Percentiles rank a stretch among this genome's conserved stretches.
Conservation (phyloP, 768 basidiomycete species). For the Termitomyces sp. region DNA sequence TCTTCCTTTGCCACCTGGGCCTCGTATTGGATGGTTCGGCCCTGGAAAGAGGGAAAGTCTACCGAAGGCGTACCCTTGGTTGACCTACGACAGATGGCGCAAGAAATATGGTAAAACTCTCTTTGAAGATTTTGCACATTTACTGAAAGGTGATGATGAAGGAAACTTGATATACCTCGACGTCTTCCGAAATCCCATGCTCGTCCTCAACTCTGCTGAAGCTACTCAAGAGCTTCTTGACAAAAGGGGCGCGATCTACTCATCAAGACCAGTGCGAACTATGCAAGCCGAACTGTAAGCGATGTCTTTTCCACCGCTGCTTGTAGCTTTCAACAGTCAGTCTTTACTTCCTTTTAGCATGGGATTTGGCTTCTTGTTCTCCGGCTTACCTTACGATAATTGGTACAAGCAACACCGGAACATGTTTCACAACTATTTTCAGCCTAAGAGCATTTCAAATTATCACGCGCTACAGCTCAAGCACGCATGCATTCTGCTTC, state of each 20-base stretch:
- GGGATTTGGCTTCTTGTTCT: conserved; percentile 20
- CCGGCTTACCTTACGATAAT: conserved; percentile 22
- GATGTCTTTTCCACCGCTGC: background rate
- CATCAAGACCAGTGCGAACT: conserved; percentile 22
- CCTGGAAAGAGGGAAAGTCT: conserved; percentile 6
- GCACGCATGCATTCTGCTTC: conserved; percentile 24
- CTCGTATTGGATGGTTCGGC: conserved; percentile 6
- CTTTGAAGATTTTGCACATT: too few relatives aligned
- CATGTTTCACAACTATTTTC: conserved; percentile 26
- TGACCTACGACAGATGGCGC: conserved; percentile 8
- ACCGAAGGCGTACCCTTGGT: conserved; percentile 11
- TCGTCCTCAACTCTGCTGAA: conserved; percentile 32
- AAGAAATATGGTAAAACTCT: conserved; percentile 5
- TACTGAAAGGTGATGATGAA: background rate
- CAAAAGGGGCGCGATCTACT: conserved; percentile 44
- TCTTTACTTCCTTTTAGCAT: conserved; percentile 13
- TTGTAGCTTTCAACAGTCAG: background rate
- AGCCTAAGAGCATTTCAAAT: conserved; percentile 16
- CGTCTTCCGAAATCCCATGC: conserved; percentile 8
- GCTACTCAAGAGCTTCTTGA: conserved; percentile 42
- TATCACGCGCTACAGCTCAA: conserved; percentile 21
- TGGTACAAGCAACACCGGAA: conserved; percentile 23
- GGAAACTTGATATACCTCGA: conserved; percentile 12
- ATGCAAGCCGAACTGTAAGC: conserved; percentile 19
- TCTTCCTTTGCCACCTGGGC: conserved; percentile 12